Evolutionary conservation across 345 rosid species (phyloP).

Genomic region (Pseudoturritis turrita): DNA sequence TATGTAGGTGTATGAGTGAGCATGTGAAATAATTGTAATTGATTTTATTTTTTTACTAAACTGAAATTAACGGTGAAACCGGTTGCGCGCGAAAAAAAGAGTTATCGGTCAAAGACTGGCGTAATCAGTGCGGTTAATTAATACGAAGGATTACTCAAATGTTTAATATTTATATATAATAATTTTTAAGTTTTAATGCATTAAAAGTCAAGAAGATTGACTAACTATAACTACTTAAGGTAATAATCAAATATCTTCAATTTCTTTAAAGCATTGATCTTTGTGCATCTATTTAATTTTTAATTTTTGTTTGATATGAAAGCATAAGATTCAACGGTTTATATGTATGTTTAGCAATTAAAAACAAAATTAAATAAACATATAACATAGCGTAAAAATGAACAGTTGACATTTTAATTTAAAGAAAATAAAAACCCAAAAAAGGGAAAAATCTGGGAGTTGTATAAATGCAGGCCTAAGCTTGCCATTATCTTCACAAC

Average conservation of each 20-base stretch:
- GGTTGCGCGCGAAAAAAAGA: not conserved
- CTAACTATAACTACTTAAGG: not conserved
- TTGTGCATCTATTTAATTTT: not conserved
- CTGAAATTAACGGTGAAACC: conserved; percentile 2
- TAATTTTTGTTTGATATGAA: not conserved
- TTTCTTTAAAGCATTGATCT: not conserved
- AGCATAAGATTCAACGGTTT: conserved; percentile 11
- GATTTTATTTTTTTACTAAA: not conserved
- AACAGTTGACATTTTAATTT: conserved; percentile 20
- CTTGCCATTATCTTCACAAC: conserved; percentile 22
- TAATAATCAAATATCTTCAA: not conserved
- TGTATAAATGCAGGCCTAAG: conserved; percentile 18
- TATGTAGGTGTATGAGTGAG: too few species aligned
- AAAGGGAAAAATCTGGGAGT: not conserved
- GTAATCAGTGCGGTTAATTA: conserved; percentile 5
- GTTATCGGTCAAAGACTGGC: not conserved
- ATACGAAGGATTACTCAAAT: conserved; percentile 1
- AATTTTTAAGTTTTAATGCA: not conserved
- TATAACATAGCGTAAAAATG: not conserved
- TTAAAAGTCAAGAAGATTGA: conserved; percentile 21
- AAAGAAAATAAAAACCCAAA: not conserved
- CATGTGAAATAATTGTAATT: not conserved
- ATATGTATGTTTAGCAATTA: not conserved
- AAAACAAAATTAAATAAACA: not conserved
- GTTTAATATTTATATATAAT: too few species aligned